Percentiles rank a stretch among this genome's conserved stretches.
Conservation (phyloP, 805 yeast species). For the Jamesozyma piceae region DNA sequence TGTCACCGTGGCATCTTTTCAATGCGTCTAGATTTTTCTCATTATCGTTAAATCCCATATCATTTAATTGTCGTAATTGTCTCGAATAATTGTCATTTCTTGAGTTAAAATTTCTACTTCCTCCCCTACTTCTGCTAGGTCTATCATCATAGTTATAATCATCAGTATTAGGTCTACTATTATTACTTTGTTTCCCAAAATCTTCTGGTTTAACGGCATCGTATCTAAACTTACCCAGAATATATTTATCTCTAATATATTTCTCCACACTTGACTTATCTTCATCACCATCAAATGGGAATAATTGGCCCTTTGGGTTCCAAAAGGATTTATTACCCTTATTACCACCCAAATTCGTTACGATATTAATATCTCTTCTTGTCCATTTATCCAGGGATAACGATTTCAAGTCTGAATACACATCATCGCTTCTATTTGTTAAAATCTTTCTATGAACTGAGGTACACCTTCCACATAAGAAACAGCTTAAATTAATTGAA, state of each 20-base stretch:
- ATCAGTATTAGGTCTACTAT: constrained; percentile 4
- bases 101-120: constrained; percentile 7
- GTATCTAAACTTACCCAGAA: constrained; percentile 45
- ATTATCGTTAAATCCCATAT: constrained; percentile 29
- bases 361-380: constrained; percentile 36
- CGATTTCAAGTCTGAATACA: constrained; percentile 57
- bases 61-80: constrained; percentile 38
- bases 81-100: not conserved
- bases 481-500: constrained; percentile 44
- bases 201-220: constrained; percentile 26
- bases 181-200: constrained; percentile 8
- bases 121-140: constrained; percentile 4
- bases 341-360: constrained; percentile 55
- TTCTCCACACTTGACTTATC: constrained; percentile 45
- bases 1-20: constrained; percentile 45
- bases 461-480: constrained; percentile 83
- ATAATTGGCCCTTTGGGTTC: constrained; percentile 61
- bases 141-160: constrained; percentile 3
- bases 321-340: constrained; percentile 48
- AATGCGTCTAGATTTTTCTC: constrained; percentile 54
- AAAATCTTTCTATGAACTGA: constrained; percentile 56
- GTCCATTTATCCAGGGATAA: constrained; percentile 67
- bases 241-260: constrained; percentile 59
- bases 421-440: constrained; percentile 42
- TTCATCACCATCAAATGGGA: constrained; percentile 70